Conservation (phyloP, 2,329 filamentous ascomycete genomes). For the Phialemonium atrogriseum region DNA sequence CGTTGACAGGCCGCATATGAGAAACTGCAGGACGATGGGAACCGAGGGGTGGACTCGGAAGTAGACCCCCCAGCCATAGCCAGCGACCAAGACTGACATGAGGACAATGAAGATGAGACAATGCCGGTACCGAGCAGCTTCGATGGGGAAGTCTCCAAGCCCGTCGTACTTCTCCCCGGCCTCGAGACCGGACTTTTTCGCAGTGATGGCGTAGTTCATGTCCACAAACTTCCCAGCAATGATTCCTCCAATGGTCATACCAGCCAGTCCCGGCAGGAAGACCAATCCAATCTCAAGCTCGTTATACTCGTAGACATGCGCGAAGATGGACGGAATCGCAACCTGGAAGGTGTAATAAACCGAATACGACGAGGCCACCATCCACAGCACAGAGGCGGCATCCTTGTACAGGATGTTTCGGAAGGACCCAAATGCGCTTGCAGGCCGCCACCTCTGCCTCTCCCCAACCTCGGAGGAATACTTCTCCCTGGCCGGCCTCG, state of each 20-base stretch:
- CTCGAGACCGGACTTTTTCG: conserved; percentile 36
- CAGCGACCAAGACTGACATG: conserved; percentile 39
- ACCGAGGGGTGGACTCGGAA: conserved; percentile 37
- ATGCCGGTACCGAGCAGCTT: conserved; percentile 39
- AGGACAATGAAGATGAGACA: conserved; percentile 42
- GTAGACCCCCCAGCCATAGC: conserved; percentile 46
- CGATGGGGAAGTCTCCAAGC: conserved; percentile 37
- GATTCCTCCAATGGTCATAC: conserved; percentile 21
- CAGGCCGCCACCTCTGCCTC: conserved; percentile 30
- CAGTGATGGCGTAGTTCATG: conserved; percentile 60
- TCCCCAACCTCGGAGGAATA: too few relatives aligned
- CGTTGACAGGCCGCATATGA: conserved; percentile 45
- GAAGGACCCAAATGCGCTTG: conserved; percentile 42
- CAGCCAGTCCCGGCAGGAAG: conserved; percentile 6
- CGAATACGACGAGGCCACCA: conserved; percentile 29
- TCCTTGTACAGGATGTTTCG: conserved; percentile 43
- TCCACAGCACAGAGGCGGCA: conserved; percentile 37
- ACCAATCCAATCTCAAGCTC: conserved; percentile 16
- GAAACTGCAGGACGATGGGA: conserved; percentile 42
- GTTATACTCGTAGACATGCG: conserved; percentile 36
- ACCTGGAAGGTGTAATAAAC: conserved; percentile 44
- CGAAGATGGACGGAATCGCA: conserved; percentile 37
- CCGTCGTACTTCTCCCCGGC: conserved; percentile 26
- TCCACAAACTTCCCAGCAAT: conserved; percentile 41
- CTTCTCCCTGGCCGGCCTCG: conserved; percentile 8